Conservation (phyloP, 208 protist genomes). For the Trypanosoma avium region DNA sequence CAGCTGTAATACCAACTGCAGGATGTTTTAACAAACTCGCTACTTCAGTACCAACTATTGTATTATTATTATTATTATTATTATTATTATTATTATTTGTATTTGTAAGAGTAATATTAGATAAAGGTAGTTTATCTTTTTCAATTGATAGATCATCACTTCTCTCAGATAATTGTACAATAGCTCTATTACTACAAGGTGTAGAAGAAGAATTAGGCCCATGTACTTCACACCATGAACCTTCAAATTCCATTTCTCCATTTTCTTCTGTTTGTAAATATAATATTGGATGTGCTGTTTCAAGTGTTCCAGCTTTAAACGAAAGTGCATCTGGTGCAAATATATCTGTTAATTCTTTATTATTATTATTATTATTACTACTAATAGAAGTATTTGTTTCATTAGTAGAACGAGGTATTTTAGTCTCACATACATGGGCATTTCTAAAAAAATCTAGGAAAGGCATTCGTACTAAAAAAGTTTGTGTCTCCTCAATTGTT, state of each 20-base stretch:
- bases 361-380: not conserved
- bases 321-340: conserved; percentile 41
- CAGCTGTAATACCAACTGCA: conserved; percentile 52
- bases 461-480: conserved; percentile 71
- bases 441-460: conserved; percentile 82
- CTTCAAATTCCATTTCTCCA: conserved; percentile 57
- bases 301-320: conserved; percentile 43
- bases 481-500: conserved; percentile 35
- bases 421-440: conserved; percentile 72
- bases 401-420: not conserved
- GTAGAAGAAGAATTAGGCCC: conserved; percentile 8
- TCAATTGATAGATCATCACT: conserved; percentile 4
- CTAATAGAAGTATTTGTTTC: not conserved
- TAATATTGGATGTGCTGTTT: conserved; percentile 47
- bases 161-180: conserved; percentile 28
- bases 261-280: conserved; percentile 36
- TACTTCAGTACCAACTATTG: conserved; percentile 16
- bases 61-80: not conserved
- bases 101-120: not conserved
- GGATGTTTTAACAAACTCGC: conserved; percentile 71
- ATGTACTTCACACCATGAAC: conserved; percentile 48
- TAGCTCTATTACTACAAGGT: conserved; percentile 22
- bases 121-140: not conserved
- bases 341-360: not conserved
- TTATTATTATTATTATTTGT: not conserved